Evolutionary conservation across 2,329 filamentous ascomycete species (phyloP), one percentile per base, ranked within the genome.

Genomic region (Colletotrichum tabaci): DNA sequence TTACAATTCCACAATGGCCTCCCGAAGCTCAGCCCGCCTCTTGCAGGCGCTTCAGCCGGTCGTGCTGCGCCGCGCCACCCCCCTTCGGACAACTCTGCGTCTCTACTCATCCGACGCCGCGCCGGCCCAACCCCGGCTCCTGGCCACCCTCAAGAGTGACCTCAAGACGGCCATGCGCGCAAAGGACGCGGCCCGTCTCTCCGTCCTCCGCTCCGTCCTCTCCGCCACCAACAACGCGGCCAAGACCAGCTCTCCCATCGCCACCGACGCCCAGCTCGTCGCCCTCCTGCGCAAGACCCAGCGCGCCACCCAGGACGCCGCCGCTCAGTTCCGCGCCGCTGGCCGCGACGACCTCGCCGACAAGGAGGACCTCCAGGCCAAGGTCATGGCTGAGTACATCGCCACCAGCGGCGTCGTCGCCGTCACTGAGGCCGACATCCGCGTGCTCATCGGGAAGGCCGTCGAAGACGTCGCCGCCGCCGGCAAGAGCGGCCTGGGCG

Each of bases 161-260:
- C 84, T 93, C 73, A 93, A 93, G 82, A 81, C 85, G 12, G 90
- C 91, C 60, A 92, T 93, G 90, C 87, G 87, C 70, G 85, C 86
- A 75, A 92, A 91, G 80, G 90, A 93, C 78, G 82, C 85, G 35
- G 84, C 89, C 35, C 90, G 92, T 2, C 88, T 95, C 35, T 84
- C 88, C 49, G 92, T 94, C 47, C 87, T 96, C 60, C 92, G 93
- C 75, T 81, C 87, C 50, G 83, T 95, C 73, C 87, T 95, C 74
- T 86, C 92, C 42, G 88, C 92, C 73, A 90, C 92, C 73, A 90
- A 91, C 76, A 95, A 95, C 81, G 91, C 92, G 44, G 92, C 90
- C 79, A 95, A 95, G 82, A 94, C 92, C 16, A 78, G 87, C 49
- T 85, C 84, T 49, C 93, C 93, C n/a, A 89, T 95, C 77, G 85